Conservation (phyloP, 139 green algal genomes). For the Edaphochlamys debaryana region DNA sequence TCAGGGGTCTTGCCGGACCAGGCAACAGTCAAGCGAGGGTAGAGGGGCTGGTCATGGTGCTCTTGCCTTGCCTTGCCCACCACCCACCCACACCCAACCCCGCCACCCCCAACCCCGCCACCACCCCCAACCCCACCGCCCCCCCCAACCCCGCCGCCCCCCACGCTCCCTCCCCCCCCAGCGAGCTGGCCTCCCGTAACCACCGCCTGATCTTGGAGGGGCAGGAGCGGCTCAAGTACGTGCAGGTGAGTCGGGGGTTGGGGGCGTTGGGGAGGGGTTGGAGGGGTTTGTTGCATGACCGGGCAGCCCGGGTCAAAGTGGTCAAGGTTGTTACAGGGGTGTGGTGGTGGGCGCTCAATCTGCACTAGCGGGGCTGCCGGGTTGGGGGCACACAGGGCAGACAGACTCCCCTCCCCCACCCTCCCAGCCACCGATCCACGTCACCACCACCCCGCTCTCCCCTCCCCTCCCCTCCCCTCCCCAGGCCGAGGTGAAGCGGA, state of each 20-base stretch:
- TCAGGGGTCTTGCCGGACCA: background rate
- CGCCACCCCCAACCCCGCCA: background rate
- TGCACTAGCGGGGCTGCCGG: too few relatives aligned
- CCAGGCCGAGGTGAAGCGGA: too few relatives aligned
- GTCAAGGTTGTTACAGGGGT: too few relatives aligned
- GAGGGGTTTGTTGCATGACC: too few relatives aligned
- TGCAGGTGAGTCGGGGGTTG: slow-evolving; percentile 13
- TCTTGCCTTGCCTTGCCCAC: background rate
- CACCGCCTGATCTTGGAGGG: slow-evolving; percentile 33
- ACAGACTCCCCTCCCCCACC: too few relatives aligned
- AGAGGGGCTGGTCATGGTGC: too few relatives aligned
- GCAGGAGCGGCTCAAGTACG: slow-evolving; percentile 30
- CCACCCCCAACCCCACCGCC: background rate
- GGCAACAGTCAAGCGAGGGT: background rate
- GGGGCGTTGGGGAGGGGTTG: background rate
- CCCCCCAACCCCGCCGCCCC: background rate
- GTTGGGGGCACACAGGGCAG: too few relatives aligned
- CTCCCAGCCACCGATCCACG: too few relatives aligned
- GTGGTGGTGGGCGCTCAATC: background rate
- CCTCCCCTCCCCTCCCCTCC: too few relatives aligned
- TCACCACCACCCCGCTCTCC: too few relatives aligned
- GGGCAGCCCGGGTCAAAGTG: too few relatives aligned
- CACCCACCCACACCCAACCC: background rate
- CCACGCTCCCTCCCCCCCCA: background rate
- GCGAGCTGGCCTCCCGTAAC: background rate